These are phyloP conservation scores for Candida broadrunensis DNA, from an alignment of 805 yeast genomes.

Conservation along the genomic window DNA sequence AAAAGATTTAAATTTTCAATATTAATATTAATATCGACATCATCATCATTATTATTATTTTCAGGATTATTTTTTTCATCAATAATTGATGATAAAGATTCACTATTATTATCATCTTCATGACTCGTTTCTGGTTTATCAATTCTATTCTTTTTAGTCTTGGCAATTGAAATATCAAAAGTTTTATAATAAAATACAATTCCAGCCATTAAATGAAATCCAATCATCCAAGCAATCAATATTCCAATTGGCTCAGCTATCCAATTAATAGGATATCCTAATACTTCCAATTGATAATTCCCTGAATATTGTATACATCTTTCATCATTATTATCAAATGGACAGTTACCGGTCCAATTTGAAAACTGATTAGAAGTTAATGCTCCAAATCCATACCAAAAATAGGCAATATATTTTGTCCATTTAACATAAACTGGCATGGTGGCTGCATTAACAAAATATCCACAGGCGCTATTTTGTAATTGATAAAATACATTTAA, in stretches of 20 bases:
- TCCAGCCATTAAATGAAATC: conserved; percentile 50
- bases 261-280: conserved; percentile 70
- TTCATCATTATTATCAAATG: conserved; percentile 18
- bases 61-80: background rate
- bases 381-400: conserved; percentile 79
- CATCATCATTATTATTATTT: background rate
- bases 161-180: conserved; percentile 52
- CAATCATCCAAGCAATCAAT: conserved; percentile 55
- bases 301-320: conserved; percentile 50
- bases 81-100: background rate
- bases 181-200: conserved; percentile 46
- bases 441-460: conserved; percentile 65
- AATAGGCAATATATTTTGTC: conserved; percentile 72
- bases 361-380: conserved; percentile 63
- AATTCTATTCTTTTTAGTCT: conserved; percentile 28
- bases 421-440: conserved; percentile 87
- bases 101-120: conserved; percentile 3
- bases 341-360: conserved; percentile 60
- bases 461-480: conserved; percentile 78
- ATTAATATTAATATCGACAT: conserved; percentile 11
- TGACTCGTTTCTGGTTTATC: conserved; percentile 18
- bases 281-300: conserved; percentile 43
- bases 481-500: conserved; percentile 64
- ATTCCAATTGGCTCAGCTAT: conserved; percentile 60
- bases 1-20: conserved; percentile 33